Conservation (phyloP, 306 rosid species). For the Casuarina glauca region DNA sequence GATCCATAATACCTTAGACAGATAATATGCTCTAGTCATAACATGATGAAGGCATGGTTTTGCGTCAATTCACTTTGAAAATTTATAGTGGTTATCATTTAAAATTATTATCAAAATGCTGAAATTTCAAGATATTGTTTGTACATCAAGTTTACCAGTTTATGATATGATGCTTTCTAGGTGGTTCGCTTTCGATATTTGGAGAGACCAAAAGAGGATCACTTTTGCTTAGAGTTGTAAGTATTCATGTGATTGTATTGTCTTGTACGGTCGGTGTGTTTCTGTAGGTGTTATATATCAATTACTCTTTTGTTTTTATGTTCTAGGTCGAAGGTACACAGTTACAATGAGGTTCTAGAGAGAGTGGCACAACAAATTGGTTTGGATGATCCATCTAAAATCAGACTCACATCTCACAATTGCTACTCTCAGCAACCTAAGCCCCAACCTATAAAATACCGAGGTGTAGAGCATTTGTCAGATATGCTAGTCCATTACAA, state of each 20-base stretch:
- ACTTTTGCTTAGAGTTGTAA: constrained; percentile 79
- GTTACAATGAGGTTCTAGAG: constrained; percentile 70
- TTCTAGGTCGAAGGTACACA: constrained; percentile 61
- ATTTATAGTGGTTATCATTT: neutral
- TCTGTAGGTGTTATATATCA: neutral
- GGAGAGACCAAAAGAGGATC: constrained; percentile 92
- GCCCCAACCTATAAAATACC: constrained; percentile 77
- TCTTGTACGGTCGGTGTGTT: neutral
- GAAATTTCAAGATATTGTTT: neutral
- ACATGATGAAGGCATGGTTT: neutral
- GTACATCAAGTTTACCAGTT: neutral
- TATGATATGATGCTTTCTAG: constrained; percentile 42
- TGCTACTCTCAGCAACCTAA: constrained; percentile 92
- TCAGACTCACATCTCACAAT: constrained; percentile 84
- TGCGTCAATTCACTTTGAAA: neutral
- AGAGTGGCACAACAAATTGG: constrained; percentile 63
- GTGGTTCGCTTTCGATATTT: constrained; percentile 82
- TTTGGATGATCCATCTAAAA: constrained; percentile 75
- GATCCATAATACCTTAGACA: neutral
- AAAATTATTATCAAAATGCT: neutral
- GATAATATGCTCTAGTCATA: neutral
- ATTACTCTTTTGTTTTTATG: neutral
- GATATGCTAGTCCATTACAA: constrained; percentile 79
- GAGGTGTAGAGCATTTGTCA: constrained; percentile 74
- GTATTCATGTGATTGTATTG: constrained; percentile 26